These are phyloP conservation scores for Neurospora intermedia DNA, from an alignment of 495 filamentous ascomycete genomes.

Conservation along the genomic window DNA sequence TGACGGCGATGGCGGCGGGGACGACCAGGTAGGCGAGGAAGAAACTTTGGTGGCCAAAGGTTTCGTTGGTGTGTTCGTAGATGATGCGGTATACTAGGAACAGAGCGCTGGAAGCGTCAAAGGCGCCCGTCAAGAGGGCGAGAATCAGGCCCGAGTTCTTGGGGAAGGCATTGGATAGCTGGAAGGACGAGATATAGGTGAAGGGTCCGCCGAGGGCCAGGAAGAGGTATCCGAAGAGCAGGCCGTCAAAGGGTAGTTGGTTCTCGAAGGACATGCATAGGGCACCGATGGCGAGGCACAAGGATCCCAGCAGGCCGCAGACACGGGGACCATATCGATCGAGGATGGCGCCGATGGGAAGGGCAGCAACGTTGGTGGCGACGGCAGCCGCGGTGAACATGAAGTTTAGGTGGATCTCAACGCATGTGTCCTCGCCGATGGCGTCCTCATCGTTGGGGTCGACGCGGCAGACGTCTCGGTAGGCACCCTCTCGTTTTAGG, in stretches of 20 bases:
- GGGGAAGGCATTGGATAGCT: constrained; percentile 87
- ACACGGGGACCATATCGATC: constrained; percentile 75
- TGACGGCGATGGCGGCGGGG: constrained; percentile 55
- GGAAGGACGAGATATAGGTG: constrained; percentile 83
- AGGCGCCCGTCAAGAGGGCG: constrained; percentile 77
- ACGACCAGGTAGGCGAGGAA: constrained; percentile 70
- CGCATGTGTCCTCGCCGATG: constrained; percentile 46
- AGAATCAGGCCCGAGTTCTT: constrained; percentile 75
- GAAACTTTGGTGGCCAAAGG: constrained; percentile 57
- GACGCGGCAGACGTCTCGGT: constrained; percentile 46
- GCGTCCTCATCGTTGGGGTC: constrained; percentile 29
- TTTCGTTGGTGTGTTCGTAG: constrained; percentile 50
- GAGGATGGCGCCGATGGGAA: constrained; percentile 77
- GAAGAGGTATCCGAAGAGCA: constrained; percentile 70
- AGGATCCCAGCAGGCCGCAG: constrained; percentile 59
- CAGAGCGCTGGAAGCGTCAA: constrained; percentile 79
- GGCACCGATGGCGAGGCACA: constrained; percentile 59
- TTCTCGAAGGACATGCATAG: constrained; percentile 60
- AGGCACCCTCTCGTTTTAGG: constrained; percentile 65
- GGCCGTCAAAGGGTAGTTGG: constrained; percentile 55
- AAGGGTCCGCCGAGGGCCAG: constrained; percentile 82
- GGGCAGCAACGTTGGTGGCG: constrained; percentile 64
- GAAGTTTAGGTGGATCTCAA: constrained; percentile 76
- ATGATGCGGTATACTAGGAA: constrained; percentile 78
- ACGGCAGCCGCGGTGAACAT: constrained; percentile 95